These are phyloP conservation scores for Phytophthora idaei DNA, from an alignment of 352 stramenopile genomes.

Conservation along the genomic window DNA sequence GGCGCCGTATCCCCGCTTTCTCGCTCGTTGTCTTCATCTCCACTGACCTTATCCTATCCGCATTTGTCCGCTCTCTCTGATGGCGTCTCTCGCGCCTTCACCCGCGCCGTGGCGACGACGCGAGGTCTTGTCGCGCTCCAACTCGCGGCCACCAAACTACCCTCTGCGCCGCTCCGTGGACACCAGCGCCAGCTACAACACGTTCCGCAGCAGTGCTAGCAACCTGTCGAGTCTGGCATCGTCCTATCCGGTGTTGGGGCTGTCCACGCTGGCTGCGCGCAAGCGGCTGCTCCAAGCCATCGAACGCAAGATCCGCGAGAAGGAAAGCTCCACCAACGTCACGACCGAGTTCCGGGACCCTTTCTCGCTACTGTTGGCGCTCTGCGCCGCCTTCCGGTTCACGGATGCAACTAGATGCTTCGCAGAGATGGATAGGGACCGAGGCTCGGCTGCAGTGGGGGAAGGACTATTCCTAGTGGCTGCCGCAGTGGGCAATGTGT, in stretches of 20 bases:
- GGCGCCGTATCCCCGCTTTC: not conserved
- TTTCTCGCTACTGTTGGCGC: constrained; percentile 66
- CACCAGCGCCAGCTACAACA: constrained; percentile 27
- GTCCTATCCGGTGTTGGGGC: constrained; percentile 40
- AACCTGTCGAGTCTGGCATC: not conserved
- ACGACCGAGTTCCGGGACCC: constrained; percentile 79
- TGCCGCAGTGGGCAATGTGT: constrained; percentile 60
- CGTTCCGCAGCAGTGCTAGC: constrained; percentile 21
- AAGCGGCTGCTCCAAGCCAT: constrained; percentile 65
- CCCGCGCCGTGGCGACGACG: constrained; percentile 28
- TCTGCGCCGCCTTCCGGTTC: constrained; percentile 73
- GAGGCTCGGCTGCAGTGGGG: constrained; percentile 37
- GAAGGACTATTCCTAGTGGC: constrained; percentile 69
- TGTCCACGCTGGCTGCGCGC: constrained; percentile 57
- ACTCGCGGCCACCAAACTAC: constrained; percentile 22
- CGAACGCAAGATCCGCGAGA: constrained; percentile 75
- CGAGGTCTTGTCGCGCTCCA: constrained; percentile 18
- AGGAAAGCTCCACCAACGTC: constrained; percentile 61
- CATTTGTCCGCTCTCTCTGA: constrained; percentile 8
- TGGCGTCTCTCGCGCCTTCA: constrained; percentile 17
- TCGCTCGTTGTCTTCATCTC: not conserved
- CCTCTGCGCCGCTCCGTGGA: constrained; percentile 33
- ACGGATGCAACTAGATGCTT: constrained; percentile 48
- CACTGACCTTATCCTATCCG: not conserved
- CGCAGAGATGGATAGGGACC: constrained; percentile 29